Conservation (phyloP, 2,329 filamentous ascomycete species). For the Stagonosporopsis chrysanthemi region DNA sequence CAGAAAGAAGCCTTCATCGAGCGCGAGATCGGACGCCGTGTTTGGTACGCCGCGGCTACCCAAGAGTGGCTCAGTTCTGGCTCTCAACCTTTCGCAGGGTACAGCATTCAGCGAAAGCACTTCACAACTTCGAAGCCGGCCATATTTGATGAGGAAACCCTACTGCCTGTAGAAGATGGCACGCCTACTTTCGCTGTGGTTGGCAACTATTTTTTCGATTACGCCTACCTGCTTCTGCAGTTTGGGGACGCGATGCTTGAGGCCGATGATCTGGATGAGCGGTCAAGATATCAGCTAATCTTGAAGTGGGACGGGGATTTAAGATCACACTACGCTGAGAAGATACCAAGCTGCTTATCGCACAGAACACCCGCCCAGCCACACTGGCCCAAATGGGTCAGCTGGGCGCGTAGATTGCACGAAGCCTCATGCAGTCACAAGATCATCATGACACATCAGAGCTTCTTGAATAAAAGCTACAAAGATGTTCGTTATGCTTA, state of each 20-base stretch:
- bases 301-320: slow-evolving; percentile 52
- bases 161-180: slow-evolving; percentile 29
- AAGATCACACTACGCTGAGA: slow-evolving; percentile 44
- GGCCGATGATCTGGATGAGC: slow-evolving; percentile 40
- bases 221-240: slow-evolving; percentile 49
- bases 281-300: slow-evolving; percentile 52
- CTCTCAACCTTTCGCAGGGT: slow-evolving; percentile 50
- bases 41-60: slow-evolving; percentile 50
- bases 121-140: slow-evolving; percentile 46
- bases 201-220: slow-evolving; percentile 43
- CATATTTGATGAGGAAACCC: slow-evolving; percentile 49
- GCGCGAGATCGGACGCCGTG: slow-evolving; percentile 50
- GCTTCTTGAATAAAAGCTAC: slow-evolving; percentile 54
- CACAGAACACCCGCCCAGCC: slow-evolving; percentile 43
- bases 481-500: slow-evolving; percentile 53
- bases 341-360: slow-evolving; percentile 47
- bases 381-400: slow-evolving; percentile 52
- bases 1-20: slow-evolving; percentile 41
- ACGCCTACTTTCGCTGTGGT: slow-evolving; percentile 43
- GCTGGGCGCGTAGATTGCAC: slow-evolving; percentile 51
- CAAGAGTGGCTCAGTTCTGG: slow-evolving; percentile 55
- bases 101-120: slow-evolving; percentile 44
- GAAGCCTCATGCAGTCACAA: slow-evolving; percentile 53
- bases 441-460: slow-evolving; percentile 57
- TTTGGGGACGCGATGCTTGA: slow-evolving; percentile 50